Base-by-base conservation (phyloP, 768 basidiomycete genomes). In the Phanerochaete carnosa region DNA sequence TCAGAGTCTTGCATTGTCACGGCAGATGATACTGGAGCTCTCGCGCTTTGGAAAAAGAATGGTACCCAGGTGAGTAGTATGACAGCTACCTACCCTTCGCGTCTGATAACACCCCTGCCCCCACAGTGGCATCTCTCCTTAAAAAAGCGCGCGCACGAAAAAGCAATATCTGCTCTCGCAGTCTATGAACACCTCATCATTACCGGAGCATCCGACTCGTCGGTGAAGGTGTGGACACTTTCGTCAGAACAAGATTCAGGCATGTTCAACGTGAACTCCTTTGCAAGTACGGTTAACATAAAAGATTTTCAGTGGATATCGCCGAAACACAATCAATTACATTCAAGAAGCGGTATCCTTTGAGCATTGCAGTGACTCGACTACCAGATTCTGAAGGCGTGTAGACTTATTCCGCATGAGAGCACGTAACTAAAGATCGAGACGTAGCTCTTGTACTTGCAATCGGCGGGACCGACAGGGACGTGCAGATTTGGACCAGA, bases 171-270 rank as follows among this genome's bases (percentile, higher is more conserved):
- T 13, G 79, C 88, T 2, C 71, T 98, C 3, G 83, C 80, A 43
- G 76, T 79, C 1, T 74, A 78, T 54, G 77, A 75, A 16, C 71
- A 76, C 46, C 73, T 77, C 35, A 62, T 95, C 9, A 79, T 88
- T 2, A 93, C 92, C 0, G 94, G 92, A 0, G 86, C 90, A 16
- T 96, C 95, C 0, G 95, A 98, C 71, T 84, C 87, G 0, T 74
- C 75, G 1, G 79, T 95, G 45, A 93, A 90, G 72, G 76, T 92
- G 28, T 98, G 93, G 93, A 72, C 73, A 22, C 49, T 26, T 45
- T 67, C 50, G 19, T 28, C 59, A 19, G 22, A 9, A 59, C 63
- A 58, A 62, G 66, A 61, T 60, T 55, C 67, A 68, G 77, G 80
- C 71, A 67, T 45, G 71, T 15, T 26, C 23, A 22, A 59, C 6